Evolutionary conservation across 2,329 filamentous ascomycete genomes (phyloP).

Genomic region (Apiospora pterosperma): DNA sequence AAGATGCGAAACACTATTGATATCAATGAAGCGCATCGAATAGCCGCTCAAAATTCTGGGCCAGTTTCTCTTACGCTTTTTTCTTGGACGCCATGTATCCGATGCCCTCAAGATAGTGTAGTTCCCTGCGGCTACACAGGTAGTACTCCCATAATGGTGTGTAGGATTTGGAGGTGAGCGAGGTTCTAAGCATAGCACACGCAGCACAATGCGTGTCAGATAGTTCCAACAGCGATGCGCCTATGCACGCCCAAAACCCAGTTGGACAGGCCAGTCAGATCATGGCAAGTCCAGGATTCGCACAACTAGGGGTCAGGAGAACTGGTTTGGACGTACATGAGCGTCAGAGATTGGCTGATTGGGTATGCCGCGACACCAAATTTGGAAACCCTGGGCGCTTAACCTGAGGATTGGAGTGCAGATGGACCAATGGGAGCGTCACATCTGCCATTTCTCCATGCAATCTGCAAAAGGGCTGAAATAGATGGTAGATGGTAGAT

Average conservation of each 20-base stretch:
- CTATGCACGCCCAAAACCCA: constrained; percentile 8
- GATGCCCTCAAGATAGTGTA: background rate
- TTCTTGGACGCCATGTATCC: background rate
- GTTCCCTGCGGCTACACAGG: background rate
- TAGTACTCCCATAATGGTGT: background rate
- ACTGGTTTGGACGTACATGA: background rate
- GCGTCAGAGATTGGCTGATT: constrained; percentile 10
- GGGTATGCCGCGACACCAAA: background rate
- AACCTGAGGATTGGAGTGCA: background rate
- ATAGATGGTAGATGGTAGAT: background rate
- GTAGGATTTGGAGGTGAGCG: background rate
- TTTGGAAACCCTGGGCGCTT: constrained; percentile 4
- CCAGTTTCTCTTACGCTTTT: background rate
- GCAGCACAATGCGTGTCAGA: constrained; percentile 1
- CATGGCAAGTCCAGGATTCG: constrained; percentile 19
- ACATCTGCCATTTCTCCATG: background rate
- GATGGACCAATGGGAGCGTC: background rate
- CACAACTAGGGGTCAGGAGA: background rate
- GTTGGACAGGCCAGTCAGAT: constrained; percentile 5
- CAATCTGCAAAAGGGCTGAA: background rate
- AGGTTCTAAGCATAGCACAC: constrained; percentile 9
- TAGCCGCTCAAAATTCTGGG: constrained; percentile 15
- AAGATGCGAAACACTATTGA: constrained; percentile 15
- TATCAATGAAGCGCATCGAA: constrained; percentile 19
- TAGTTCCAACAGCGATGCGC: constrained; percentile 9